Evolutionary conservation across 73 alveolate species (phyloP).

Genomic region (Paramecium pentaurelia): DNA sequence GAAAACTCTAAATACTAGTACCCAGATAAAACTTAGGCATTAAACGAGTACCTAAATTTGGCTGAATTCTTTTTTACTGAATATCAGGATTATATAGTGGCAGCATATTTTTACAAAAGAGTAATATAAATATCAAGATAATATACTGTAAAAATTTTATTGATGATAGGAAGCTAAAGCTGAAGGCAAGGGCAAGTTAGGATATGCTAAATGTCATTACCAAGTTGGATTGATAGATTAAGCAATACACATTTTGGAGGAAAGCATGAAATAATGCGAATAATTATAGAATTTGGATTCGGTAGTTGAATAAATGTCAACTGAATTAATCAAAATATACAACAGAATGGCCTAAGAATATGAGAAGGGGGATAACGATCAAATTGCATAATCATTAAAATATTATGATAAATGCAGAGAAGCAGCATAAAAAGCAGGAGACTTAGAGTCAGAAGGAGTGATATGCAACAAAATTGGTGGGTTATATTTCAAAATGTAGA

Average conservation of each 20-base stretch:
- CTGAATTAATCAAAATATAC: conserved; percentile 49
- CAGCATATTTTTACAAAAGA: conserved; percentile 58
- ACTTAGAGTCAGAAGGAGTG: conserved; percentile 54
- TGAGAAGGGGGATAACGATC: conserved; percentile 54
- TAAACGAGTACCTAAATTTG: conserved; percentile 35
- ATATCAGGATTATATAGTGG: conserved; percentile 46
- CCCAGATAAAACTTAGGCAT: conserved; percentile 54
- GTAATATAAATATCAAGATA: conserved; percentile 45
- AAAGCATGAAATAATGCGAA: conserved; percentile 53
- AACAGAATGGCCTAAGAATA: conserved; percentile 51
- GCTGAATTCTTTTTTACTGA: conserved; percentile 54
- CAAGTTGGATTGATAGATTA: conserved; percentile 48
- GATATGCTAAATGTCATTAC: conserved; percentile 60
- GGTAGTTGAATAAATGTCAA: conserved; percentile 54
- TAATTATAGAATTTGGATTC: conserved; percentile 30
- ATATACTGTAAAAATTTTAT: background rate
- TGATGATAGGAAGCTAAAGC: background rate
- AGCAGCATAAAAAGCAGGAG: conserved; percentile 57
- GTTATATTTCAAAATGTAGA: conserved; percentile 19
- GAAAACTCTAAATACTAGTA: conserved; percentile 46
- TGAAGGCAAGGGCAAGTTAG: conserved; percentile 56
- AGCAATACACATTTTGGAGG: conserved; percentile 43
- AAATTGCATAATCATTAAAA: conserved; percentile 17
- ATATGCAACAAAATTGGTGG: conserved; percentile 58
- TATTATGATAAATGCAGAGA: conserved; percentile 61